Evolutionary conservation across 148 eudicot genomes (phyloP), one percentile per base, ranked within the genome.

Genomic region (Fagopyrum esculentum): DNA sequence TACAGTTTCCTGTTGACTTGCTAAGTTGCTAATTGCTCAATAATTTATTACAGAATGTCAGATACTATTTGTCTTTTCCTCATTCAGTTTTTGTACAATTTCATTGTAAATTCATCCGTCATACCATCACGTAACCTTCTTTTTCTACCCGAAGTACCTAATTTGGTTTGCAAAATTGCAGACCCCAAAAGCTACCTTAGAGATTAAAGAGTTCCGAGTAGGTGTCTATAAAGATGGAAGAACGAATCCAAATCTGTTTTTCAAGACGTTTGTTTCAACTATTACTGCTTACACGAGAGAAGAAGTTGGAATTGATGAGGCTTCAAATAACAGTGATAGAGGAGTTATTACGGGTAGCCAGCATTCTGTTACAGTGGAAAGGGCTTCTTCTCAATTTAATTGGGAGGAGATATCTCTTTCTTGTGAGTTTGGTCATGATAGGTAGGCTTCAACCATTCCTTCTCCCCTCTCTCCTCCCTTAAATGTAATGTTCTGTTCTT

Each of bases 401-500:
- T 95, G 96, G 79, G 99, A 95, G 84, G 94, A 92, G 79, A 82
- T 95, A 49, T 83, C 87, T 69, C 82, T 95, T 77, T 85, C 91
- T 76, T 89, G 97, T 80, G 92, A 92, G 81, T 82, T 90, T 83
- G 93, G 93, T 79, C 92, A 95, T 85, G 87, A 80, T 74, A 90
- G 94, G 99, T 92, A 56, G 81, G 82, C 6, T 70, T 50, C 73
- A 44, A 69, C 22, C 49, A 13, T 69, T 43, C 22, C 49, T 43
- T 43, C 10, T 69, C 9, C 1, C 49, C 72, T 22, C 72, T 13
- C 52, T 15, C 17, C 48, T 16, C 29, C 73, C n/a, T 45, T 26
- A 6, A 30, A 63, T 63, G 35, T 63, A 44, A 63, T 63, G 69
- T 29, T 29, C 45, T 30, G n/a, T 11, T 63, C 45, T 4, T 63